Evolutionary conservation across 768 basidiomycete genomes (phyloP).

Genomic region (Gelatoporia subvermispora): DNA sequence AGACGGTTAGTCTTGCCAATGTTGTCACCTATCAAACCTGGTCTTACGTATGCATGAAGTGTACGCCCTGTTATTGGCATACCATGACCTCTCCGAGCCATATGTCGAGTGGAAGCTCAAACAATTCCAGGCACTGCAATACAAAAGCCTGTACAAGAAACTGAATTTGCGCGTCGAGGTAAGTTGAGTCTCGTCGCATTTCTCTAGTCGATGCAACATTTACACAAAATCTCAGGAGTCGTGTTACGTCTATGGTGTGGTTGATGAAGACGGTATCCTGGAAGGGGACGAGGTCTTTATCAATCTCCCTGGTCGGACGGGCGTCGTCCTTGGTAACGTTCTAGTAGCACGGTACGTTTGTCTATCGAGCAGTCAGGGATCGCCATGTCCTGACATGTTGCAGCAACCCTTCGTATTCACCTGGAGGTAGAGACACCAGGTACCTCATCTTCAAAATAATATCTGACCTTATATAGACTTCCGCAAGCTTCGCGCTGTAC

Average conservation of each 20-base stretch:
- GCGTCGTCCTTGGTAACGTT: neutral
- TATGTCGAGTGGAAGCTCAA: slow-evolving; percentile 4
- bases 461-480: neutral
- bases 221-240: no score
- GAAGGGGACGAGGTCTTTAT: slow-evolving; percentile 12
- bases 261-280: slow-evolving; percentile 14
- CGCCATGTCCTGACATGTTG: no score
- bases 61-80: neutral
- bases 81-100: slow-evolving; percentile 8
- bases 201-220: neutral
- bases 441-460: no score
- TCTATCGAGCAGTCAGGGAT: no score
- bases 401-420: slow-evolving; percentile 12
- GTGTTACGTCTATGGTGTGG: slow-evolving; percentile 8
- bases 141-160: slow-evolving; percentile 7
- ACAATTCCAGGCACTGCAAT: slow-evolving; percentile 8
- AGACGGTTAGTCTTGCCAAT: neutral
- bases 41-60: no score
- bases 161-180: slow-evolving; percentile 8
- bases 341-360: slow-evolving; percentile 4
- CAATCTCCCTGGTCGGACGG: slow-evolving; percentile 10
- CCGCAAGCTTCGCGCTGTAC: slow-evolving; percentile 3
- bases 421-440: slow-evolving; percentile 10
- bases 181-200: neutral
- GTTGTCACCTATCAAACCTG: neutral